These are phyloP conservation scores for Phascolomyces articulosus DNA, from an alignment of 371 early-diverging fungal species.

Conservation along the genomic window DNA sequence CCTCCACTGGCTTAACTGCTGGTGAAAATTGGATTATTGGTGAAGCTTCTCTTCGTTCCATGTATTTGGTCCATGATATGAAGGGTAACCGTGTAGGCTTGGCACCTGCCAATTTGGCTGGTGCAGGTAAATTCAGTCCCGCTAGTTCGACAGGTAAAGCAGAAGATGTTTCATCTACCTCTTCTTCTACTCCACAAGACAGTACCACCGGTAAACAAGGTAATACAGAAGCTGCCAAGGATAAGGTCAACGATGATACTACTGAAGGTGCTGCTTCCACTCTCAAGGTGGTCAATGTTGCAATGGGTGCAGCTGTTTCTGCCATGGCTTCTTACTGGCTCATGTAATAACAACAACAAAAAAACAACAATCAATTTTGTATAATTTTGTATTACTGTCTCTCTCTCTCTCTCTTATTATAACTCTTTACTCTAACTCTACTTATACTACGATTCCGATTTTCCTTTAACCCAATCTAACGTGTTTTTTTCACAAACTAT, in stretches of 20 bases:
- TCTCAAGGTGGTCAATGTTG: neutral
- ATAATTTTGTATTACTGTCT: neutral
- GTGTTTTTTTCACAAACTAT: too few species aligned
- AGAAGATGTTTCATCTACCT: neutral
- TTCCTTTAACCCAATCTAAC: too few species aligned
- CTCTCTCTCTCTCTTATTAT: neutral
- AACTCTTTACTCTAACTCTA: neutral
- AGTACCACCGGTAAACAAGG: too few species aligned
- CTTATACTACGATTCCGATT: too few species aligned
- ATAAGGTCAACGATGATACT: neutral
- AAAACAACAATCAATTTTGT: too few species aligned
- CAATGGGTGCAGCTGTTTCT: neutral
- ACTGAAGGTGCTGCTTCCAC: neutral
- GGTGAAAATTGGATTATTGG: slow-evolving; percentile 30
- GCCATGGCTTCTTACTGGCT: slow-evolving; percentile 5
- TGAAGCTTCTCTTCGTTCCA: slow-evolving; percentile 31
- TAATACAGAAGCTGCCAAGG: neutral
- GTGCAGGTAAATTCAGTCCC: neutral
- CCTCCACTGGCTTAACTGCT: neutral
- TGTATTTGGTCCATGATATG: slow-evolving; percentile 35
- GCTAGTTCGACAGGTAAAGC: neutral
- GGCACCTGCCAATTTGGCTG: slow-evolving; percentile 18
- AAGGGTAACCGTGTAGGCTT: slow-evolving; percentile 29
- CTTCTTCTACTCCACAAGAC: neutral
- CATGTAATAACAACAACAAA: too few species aligned